Conservation (phyloP, 2,329 filamentous ascomycete genomes). For the Colletotrichum liriopes region DNA sequence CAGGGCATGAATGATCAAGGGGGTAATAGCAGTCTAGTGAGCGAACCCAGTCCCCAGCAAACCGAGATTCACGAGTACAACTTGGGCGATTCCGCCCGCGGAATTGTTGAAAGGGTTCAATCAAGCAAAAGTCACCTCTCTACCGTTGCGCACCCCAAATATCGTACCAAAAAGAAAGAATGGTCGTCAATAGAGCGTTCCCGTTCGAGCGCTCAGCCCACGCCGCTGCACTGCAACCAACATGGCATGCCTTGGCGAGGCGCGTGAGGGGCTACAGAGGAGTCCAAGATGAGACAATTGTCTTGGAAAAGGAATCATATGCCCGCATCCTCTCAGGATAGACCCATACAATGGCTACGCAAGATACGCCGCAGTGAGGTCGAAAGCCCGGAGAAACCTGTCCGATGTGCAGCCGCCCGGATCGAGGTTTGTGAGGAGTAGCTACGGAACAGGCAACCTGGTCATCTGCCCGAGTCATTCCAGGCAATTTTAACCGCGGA, state of each 20-base stretch:
- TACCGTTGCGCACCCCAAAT: background rate
- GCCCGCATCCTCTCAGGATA: too few relatives aligned
- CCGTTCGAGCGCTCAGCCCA: constrained; percentile 11
- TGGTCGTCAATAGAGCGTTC: constrained; percentile 1
- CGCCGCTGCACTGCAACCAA: constrained; percentile 18
- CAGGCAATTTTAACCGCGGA: too few relatives aligned
- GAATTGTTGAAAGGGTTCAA: constrained; percentile 11
- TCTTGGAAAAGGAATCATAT: too few relatives aligned
- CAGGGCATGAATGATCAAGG: constrained; percentile 23
- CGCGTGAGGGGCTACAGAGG: background rate
- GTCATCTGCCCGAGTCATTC: too few relatives aligned
- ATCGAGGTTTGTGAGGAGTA: too few relatives aligned
- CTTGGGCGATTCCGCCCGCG: background rate
- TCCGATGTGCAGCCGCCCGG: too few relatives aligned
- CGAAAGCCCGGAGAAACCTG: too few relatives aligned
- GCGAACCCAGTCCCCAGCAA: constrained; percentile 7
- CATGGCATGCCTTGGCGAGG: constrained; percentile 21
- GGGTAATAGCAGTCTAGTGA: constrained; percentile 13
- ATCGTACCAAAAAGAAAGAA: background rate
- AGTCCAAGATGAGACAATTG: background rate
- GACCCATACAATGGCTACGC: too few relatives aligned
- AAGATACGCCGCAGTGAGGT: too few relatives aligned
- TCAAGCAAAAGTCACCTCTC: background rate
- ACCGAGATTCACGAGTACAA: constrained; percentile 11
- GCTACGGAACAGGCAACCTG: too few relatives aligned